Base-by-base conservation (phyloP, 1,284 basidiomycete genomes). In the Caloboletus inedulis region DNA sequence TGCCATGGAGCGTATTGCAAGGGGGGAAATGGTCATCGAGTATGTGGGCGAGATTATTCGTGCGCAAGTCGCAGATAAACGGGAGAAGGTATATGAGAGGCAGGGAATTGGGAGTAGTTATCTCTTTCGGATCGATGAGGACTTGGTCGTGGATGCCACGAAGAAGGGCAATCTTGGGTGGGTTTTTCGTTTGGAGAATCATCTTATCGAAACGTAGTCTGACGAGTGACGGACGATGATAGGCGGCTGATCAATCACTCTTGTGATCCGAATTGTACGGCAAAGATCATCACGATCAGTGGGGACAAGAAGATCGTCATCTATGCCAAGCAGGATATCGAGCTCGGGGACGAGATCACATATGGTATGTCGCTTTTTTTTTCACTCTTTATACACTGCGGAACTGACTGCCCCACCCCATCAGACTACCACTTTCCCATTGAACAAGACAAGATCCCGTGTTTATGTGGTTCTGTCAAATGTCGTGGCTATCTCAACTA, bases 261-360 rank as follows among this genome's bases (percentile, higher is more conserved):
- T 37, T 99, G 96, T 69, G 92, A 95, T 66, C 96, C 96, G 7
- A 98, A 97, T 63, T 98, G 95, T 66, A 97, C 89, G 16, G 96
- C 96, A 41, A 97, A 96, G 77, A 99, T 99, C 70, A 95, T 99
- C 66, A 98, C 94, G 52, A 94, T 99, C 73, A 96, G 89, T 64
- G 92, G 94, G 33, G 92, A 96, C 75, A 98, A 98, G 79, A 94
- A 98, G 79, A 99, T 99, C 66, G 97, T 98, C 66, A 96, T 99
- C 51, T 99, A 98, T 69, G 97, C 97, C 29, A 98, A 98, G 72
- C 84, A 88, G 61, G 88, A 91, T 59, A 94, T 99, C 63, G 86
- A 94, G 62, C 84, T 94, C 14, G 94, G 94, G 49, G 93, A 95
- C 66, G 94, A 97, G 74, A 94, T 97, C 64, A 94, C 93, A 54